Base-by-base conservation (phyloP, 73 alveolate genomes). In the Paramecium pentaurelia region DNA sequence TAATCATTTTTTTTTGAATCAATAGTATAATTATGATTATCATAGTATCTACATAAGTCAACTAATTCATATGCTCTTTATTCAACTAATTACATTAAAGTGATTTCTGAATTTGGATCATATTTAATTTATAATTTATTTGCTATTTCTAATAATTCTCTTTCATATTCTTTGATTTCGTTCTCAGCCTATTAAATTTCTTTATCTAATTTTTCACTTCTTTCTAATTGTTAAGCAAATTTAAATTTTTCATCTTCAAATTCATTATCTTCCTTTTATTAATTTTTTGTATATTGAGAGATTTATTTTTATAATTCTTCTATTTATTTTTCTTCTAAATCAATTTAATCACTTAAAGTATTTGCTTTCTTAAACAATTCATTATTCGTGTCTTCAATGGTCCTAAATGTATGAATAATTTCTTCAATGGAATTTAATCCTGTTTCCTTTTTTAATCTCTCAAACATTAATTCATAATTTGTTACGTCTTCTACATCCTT, bases 61-160 rank as follows among this genome's bases (percentile, higher is more conserved):
- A 80, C 73, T 20, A 80, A 45, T 25, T 80, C 91, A 10, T 80
- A 80, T 2, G 91, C 91, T 80, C 91, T 80, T 47, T 80, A 32
- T 80, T 80, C 91, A n/a, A 80, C 58, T 49, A 80, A 49, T 80
- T 80, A 80, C 91, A 80, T 80, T 58, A 80, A 45, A 45, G 71
- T 45, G 16, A 27, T 38, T 45, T 80, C 91, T 20, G 71, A 45
- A 42, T 80, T 80, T 5, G 47, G 64, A 47, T 40, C 49, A 47
- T 32, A 25, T 42, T 34, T 34, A 6, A 80, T 80, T 18, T 80
- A 47, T 80, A 45, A 47, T 32, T 80, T 80, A 32, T 80, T 80
- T 8, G 91, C 91, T 45, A 80, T 14, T 18, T 80, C 91, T 25
- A 45, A 45, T 45, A 80, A 49, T 36, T 45, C 71, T 3, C 20